Evolutionary conservation across 164 flowering plant genomes (phyloP).

Genomic region (Piper longum): DNA sequence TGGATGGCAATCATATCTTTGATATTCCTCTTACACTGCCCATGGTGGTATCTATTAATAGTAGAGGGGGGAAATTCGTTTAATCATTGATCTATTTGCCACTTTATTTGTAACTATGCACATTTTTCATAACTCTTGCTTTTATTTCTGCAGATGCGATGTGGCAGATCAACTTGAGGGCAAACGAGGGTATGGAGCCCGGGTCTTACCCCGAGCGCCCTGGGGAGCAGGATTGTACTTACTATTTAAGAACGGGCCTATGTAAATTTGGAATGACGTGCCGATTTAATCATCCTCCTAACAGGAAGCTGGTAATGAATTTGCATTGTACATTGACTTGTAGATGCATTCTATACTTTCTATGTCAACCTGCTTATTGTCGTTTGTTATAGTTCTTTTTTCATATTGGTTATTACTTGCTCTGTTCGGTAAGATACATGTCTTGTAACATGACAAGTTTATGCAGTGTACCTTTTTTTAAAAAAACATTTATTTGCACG

Average conservation of each 20-base stretch:
- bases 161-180: conserved; percentile 73
- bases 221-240: conserved; percentile 88
- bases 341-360: not conserved
- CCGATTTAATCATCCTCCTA: conserved; percentile 89
- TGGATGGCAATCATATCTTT: too few relatives aligned
- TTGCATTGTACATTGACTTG: conserved; percentile 5
- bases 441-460: too few relatives aligned
- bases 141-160: conserved; percentile 40
- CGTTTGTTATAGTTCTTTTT: not conserved
- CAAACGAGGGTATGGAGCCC: conserved; percentile 57
- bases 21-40: not conserved
- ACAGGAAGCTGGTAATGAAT: conserved; percentile 64
- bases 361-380: not conserved
- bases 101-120: not conserved
- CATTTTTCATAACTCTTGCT: not conserved
- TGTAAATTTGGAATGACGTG: conserved; percentile 90
- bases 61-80: not conserved
- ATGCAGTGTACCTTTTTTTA: too few relatives aligned
- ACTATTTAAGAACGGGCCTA: conserved; percentile 83
- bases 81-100: not conserved
- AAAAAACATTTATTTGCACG: too few relatives aligned
- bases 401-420: not conserved
- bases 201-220: conserved; percentile 82
- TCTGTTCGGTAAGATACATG: too few relatives aligned
- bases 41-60: not conserved